Evolutionary conservation across 2,329 filamentous ascomycete species (phyloP), one percentile per base, ranked within the genome.

Genomic region (Geosmithia putterillii): DNA sequence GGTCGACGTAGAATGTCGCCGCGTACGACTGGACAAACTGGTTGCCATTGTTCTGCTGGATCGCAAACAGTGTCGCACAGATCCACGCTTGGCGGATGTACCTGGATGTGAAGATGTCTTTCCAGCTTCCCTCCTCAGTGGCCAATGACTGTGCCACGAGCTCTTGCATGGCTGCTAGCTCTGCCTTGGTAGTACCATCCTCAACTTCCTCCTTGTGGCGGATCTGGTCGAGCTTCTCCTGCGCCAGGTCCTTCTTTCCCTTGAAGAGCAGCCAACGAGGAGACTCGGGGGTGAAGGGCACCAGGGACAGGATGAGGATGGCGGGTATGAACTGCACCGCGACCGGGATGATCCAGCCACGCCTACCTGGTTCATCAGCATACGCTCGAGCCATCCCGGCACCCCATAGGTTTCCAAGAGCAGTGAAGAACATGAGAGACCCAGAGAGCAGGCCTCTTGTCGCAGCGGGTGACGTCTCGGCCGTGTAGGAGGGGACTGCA

Each of bases 1-100:
- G 36, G 12, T 44, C n/a, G 5, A 44, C 42, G 19, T 44, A 44
- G 38, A 44, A 44, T 3, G 42, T 44, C 4, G 42, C 42, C 6
- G 42, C 41, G 36, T 43, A 43, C 18, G 32, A 38, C 34, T 43
- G 41, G 9, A 43, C 41, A 17, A 43, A 43, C 19, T 43, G 41
- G 41, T 43, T 43, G 9, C 41, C 41, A 34, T 43, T 43, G 17
- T 43, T 43, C 34, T 43, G 41, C 34, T 43, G 41, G 12, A 43
- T 43, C n/a, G 42, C 42, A 17, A 43, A 43, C 3, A 39, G 35
- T 3, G 42, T 39, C 10, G 35, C 37, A 17, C 34, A 19, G 22
- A 43, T 43, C 42, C 35, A 43, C 20, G 34, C 38, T 19, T 34
- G 35, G 35, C 42, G 42, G 10, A 44, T 36, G 19, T 44, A 41